Evolutionary conservation across 2,329 filamentous ascomycete species (phyloP).

Genomic region (Zymoseptoria brevis): DNA sequence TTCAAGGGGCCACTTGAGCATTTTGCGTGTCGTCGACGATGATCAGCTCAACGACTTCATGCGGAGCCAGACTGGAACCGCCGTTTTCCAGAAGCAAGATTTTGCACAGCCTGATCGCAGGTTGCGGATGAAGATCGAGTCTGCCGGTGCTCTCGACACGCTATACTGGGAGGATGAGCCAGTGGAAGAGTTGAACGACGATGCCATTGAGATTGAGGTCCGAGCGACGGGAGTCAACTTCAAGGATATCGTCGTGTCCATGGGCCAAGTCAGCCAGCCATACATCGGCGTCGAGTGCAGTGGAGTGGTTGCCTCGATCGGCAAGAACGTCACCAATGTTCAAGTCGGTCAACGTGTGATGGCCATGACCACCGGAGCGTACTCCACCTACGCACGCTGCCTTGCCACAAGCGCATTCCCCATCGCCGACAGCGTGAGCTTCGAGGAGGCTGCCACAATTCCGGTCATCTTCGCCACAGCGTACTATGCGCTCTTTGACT

Average conservation of each 20-base stretch:
- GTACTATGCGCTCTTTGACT: conserved; percentile 25
- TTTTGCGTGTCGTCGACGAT: not conserved
- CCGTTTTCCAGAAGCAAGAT: not conserved
- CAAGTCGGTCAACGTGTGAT: conserved; percentile 14
- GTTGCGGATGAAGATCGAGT: conserved; percentile 7
- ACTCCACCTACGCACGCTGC: conserved; percentile 9
- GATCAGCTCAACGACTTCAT: not conserved
- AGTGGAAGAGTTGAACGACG: conserved; percentile 6
- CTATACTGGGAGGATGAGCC: conserved; percentile 17
- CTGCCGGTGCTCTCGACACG: conserved; percentile 20
- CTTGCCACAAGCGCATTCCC: conserved; percentile 1
- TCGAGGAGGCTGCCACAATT: conserved; percentile 19
- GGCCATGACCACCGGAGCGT: conserved; percentile 6
- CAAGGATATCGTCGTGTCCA: conserved; percentile 16
- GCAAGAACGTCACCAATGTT: conserved; percentile 7
- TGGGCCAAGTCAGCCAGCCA: conserved; percentile 12
- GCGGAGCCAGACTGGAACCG: not conserved
- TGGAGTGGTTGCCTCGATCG: conserved; percentile 10
- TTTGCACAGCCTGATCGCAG: conserved; percentile 1
- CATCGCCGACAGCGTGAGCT: conserved; percentile 16
- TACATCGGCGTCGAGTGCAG: conserved; percentile 7
- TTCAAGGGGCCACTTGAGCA: not conserved
- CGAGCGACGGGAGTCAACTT: conserved; percentile 22
- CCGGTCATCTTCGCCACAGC: conserved; percentile 21
- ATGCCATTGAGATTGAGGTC: conserved; percentile 21